Base-by-base conservation (phyloP, 2,329 filamentous ascomycete species). In the Cladosporium oxysporum region DNA sequence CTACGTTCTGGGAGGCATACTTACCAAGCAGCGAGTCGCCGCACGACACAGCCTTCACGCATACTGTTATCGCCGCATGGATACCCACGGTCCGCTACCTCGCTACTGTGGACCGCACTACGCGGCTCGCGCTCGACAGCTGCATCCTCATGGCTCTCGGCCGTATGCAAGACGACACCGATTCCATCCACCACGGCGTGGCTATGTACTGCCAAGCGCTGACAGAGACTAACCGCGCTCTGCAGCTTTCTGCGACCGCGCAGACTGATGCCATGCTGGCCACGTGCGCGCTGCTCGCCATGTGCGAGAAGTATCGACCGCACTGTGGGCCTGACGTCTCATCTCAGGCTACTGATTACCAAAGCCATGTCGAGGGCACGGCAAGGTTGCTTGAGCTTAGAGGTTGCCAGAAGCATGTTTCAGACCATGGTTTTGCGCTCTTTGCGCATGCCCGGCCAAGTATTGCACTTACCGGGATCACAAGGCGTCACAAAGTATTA, bases 261-360 rank as follows among this genome's bases (percentile, higher is more conserved):
- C 55, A 58, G 55, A 58, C 55, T 33, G 55, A 58, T 58, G 33
- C 55, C 12, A 58, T 28, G 21, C 21, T 58, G 14, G 55, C 55
- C 31, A 58, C 55, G n/a, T 58, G 55, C 23, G 33, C n/a, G 21
- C 33, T 58, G 11, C 55, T 58, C 21, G 55, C 55, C 7, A 58
- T 58, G 55, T 58, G 55, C 21, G 55, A 58, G 55, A 58, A 35
- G 55, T 58, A 58, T 18, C 55, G 55, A 12, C 55, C 55, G n/a
- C 31, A 33, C 33, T 23, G 29, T 18, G 55, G 33, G 21, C n/a
- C 55, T 16, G 31, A 58, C 21, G 55, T 58, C n/a, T 58, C 55
- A 2, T 35, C 55, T 28, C 55, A 58, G 23, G 55, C 55, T 41
- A 23, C 31, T 28, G 55, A 58, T 33, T 58, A 35, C 11, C 31